Base-by-base conservation (phyloP, 2,329 filamentous ascomycete species). In the Chlorencoelia australis region DNA sequence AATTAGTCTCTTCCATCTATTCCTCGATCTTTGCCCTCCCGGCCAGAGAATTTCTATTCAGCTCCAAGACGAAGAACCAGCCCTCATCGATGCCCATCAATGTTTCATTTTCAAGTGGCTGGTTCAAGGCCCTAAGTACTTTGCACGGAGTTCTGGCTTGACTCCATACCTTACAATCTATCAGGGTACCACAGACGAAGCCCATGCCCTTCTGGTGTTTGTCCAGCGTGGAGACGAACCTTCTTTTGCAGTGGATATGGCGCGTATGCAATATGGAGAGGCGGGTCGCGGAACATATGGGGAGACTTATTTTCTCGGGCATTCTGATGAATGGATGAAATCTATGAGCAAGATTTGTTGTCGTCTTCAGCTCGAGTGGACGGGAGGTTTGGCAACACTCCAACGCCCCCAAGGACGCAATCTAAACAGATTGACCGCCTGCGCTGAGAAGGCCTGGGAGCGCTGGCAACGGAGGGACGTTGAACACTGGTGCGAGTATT, bases 401-500 rank as follows among this genome's bases (percentile, higher is more conserved):
- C n/a, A n/a, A n/a, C n/a, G n/a, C n/a, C n/a, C n/a, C n/a, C n/a
- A n/a, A n/a, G n/a, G n/a, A n/a, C n/a, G n/a, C n/a, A n/a, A n/a
- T n/a, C n/a, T n/a, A n/a, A n/a, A n/a, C n/a, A n/a, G n/a, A n/a
- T n/a, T n/a, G n/a, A n/a, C n/a, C n/a, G n/a, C n/a, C 4, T 40
- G 39, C 28, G 39, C 39, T 5, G 15, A 32, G 18, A 19, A 24
- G 6, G 42, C 28, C 17, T 41, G 29, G 35, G 13, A 37, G 21
- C n/a, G 42, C 20, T 44, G 42, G 36, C 5, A 33, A n/a, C 36
- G 40, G 3, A 38, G 42, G 11, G 39, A 31, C 7, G 35, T 20
- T 2, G 36, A 41, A 20, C 15, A 30, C 11, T 42, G 42, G 42
- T 41, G 42, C 18, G 39, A 30, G 4, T 37, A 37, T 31, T 42